Conservation (phyloP, 164 flowering plant species). For the Liriodendron chinense region DNA sequence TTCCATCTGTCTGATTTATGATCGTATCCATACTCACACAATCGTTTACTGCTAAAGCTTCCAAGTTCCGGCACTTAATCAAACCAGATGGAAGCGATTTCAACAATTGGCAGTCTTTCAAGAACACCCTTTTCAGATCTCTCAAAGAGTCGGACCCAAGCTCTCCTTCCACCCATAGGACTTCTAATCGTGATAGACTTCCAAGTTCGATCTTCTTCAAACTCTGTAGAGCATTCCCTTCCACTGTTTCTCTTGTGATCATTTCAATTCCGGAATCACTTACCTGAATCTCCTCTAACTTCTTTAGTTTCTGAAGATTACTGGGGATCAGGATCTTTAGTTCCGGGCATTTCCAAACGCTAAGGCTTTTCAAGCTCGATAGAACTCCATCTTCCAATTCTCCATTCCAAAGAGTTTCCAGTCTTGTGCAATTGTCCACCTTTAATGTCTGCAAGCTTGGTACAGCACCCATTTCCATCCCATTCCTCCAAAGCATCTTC, state of each 20-base stretch:
- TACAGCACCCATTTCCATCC: neutral
- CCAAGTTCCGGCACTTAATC: constrained; percentile 1
- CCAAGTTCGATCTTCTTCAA: neutral
- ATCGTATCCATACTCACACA: neutral
- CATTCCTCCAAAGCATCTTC: constrained; percentile 1
- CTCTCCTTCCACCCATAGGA: constrained; percentile 3
- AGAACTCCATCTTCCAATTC: neutral
- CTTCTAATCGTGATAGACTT: neutral
- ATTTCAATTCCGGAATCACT: neutral
- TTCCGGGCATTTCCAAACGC: constrained; percentile 1
- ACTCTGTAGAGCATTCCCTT: constrained; percentile 6
- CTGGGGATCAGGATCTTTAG: neutral
- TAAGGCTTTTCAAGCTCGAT: neutral
- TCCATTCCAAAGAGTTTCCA: constrained; percentile 6
- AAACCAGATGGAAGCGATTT: constrained; percentile 4
- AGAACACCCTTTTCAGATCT: neutral
- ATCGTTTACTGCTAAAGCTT: neutral
- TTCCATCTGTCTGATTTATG: neutral
- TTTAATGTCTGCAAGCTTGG: neutral
- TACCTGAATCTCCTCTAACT: neutral
- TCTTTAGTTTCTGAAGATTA: neutral
- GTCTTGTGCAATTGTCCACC: neutral
- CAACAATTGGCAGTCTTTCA: neutral
- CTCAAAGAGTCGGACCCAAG: neutral
- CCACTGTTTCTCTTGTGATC: neutral